Percentiles rank a stretch among this genome's conserved stretches.
Evolutionary conservation across 805 yeast species (phyloP).

Genomic region (Osmozyma mogii): DNA sequence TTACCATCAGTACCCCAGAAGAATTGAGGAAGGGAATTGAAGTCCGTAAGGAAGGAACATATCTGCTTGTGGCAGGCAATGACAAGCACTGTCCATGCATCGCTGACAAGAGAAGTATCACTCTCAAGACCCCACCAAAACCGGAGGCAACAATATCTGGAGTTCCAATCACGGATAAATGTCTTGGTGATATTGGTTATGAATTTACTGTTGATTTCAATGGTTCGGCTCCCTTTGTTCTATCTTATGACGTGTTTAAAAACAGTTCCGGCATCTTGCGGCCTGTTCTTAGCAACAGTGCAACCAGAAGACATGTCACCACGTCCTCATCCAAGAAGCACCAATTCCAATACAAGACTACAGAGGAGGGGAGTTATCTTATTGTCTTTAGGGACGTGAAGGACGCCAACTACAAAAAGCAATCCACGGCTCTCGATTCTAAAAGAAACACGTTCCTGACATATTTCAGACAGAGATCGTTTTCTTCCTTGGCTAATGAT

Average conservation of each 20-base stretch:
- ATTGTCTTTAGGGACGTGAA: constrained; percentile 59
- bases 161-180: constrained; percentile 66
- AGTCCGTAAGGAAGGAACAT: constrained; percentile 58
- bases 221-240: constrained; percentile 79
- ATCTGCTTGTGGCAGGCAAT: constrained; percentile 43
- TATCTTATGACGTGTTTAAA: constrained; percentile 55
- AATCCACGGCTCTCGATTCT: constrained; percentile 23
- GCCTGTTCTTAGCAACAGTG: constrained; percentile 26
- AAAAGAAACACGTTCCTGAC: constrained; percentile 52
- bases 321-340: constrained; percentile 15
- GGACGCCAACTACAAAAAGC: constrained; percentile 52
- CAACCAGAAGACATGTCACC: constrained; percentile 11
- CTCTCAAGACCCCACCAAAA: constrained; percentile 18
- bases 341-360: constrained; percentile 62
- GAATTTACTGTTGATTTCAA: constrained; percentile 54
- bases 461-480: constrained; percentile 63
- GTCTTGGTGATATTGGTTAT: constrained; percentile 87
- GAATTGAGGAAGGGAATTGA: constrained; percentile 24
- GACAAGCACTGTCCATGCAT: constrained; percentile 65
- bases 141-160: constrained; percentile 38
- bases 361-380: constrained; percentile 71
- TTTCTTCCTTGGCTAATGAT: constrained; percentile 21
- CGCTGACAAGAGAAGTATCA: constrained; percentile 30
- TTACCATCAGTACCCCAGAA: constrained; percentile 15
- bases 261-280: constrained; percentile 22